Base-by-base conservation (phyloP, 1,284 basidiomycete genomes). In the Vanrija sp. region DNA sequence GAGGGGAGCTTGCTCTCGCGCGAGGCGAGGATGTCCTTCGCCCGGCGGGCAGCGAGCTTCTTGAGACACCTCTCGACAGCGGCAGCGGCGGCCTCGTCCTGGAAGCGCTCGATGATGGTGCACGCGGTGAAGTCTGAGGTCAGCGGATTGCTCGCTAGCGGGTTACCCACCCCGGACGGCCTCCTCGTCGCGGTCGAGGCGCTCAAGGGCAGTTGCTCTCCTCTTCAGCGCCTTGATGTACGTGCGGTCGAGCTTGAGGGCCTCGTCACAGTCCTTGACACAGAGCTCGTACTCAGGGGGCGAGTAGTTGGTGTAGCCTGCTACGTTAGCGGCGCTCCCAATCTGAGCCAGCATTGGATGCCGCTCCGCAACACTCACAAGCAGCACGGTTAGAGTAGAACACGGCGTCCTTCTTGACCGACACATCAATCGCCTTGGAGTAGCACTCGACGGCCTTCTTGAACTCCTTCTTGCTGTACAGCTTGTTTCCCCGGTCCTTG, bases 311-410 rank as follows among this genome's bases (percentile, higher is more conserved):
- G 94, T 85, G 78, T 94, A 97, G 76, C 89, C 89, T 91, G 58
- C 15, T 44, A 29, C 40, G 29, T 16, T 39, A 55, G 51, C 25
- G 34, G 38, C 8, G 43, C 23, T 15, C 6, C 5, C 21, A 2
- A 2, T 5, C 21, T 23, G 21, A 23, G 21, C 21, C 21, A 23
- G 21, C 21, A 23, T 23, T 23, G 21, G 21, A 23, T 23, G 21
- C 28, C 9, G 23, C 9, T 5, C 25, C 46, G 25, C 26, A 78
- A 28, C 6, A 70, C 86, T 65, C 59, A 91, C 94, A 97, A 58
- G 96, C 96, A 44, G 95, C 95, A 56, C 96, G 87, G 79, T 99
- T 99, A 74, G 89, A 91, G 83, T 87, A 98, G 80, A 90, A 98
- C 48, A 98, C 92, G 29, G 95, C 87, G 72, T 96, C 91, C 26